phyloP scores from a whole-genome alignment of 2,329 filamentous ascomycete species.

The Helicocarpus griseus region DNA sequence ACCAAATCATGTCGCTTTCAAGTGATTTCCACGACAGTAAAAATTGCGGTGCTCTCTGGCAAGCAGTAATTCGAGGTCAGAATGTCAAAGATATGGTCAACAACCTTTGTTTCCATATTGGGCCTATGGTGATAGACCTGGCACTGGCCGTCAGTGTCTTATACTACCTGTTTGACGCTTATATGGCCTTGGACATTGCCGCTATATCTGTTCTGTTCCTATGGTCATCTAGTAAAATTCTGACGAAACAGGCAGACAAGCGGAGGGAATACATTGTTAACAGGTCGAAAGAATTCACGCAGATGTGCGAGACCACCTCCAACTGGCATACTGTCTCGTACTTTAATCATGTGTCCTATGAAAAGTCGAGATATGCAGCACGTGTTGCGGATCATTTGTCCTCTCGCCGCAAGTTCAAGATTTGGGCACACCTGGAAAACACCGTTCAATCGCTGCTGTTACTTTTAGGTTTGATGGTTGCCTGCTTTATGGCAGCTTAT shows the following conservation, averaged over 20 bases:
- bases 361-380: constrained; percentile 40
- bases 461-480: constrained; percentile 39
- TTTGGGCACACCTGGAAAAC: constrained; percentile 24
- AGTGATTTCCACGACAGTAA: constrained; percentile 62
- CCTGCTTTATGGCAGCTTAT: constrained; percentile 44
- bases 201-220: constrained; percentile 42
- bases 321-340: constrained; percentile 51
- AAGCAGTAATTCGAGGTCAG: constrained; percentile 54
- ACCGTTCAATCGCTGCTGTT: constrained; percentile 39
- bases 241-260: constrained; percentile 31
- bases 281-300: constrained; percentile 41
- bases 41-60: constrained; percentile 54
- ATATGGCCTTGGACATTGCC: constrained; percentile 44
- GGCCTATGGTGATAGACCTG: constrained; percentile 55
- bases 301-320: constrained; percentile 49
- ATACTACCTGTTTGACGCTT: constrained; percentile 53
- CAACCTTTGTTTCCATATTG: constrained; percentile 48
- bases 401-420: constrained; percentile 26
- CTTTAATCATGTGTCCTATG: constrained; percentile 49
- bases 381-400: constrained; percentile 30
- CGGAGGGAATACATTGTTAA: constrained; percentile 31
- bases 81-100: constrained; percentile 52
- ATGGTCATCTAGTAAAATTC: constrained; percentile 36
- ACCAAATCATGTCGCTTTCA: constrained; percentile 58
- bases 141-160: constrained; percentile 52